Evolutionary conservation across 345 rosid genomes (phyloP).

Genomic region (Rhodamnia argentea): DNA sequence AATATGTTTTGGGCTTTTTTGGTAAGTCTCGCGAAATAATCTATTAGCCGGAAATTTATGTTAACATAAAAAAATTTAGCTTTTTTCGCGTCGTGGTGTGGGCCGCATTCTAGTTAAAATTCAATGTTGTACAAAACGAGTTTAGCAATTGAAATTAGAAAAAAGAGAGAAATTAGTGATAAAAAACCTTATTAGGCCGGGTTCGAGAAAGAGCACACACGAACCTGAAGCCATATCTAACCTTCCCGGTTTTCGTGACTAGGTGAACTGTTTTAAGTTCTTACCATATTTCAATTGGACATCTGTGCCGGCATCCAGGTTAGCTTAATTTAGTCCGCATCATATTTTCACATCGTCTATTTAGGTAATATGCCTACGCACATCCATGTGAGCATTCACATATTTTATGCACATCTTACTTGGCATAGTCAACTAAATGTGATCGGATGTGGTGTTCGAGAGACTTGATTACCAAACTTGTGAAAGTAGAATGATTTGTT

Average conservation of each 20-base stretch:
- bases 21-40: no score
- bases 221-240: not conserved
- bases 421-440: not conserved
- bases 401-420: not conserved
- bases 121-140: not conserved
- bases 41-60: not conserved
- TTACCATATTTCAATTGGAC: no score
- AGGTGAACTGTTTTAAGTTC: not conserved
- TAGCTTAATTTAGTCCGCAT: not conserved
- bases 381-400: accelerated
- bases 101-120: not conserved
- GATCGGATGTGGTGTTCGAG: not conserved
- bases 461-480: not conserved
- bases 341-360: not conserved
- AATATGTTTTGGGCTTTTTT: no score
- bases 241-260: not conserved
- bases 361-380: not conserved
- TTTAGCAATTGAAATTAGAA: not conserved
- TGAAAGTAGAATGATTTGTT: not conserved
- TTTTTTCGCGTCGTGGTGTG: not conserved
- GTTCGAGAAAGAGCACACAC: not conserved
- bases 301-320: not conserved
- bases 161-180: not conserved
- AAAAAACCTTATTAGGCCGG: not conserved
- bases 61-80: not conserved